Evolutionary conservation across 805 yeast species (phyloP).

Genomic region (Cyberlindnera galapagoensis): DNA sequence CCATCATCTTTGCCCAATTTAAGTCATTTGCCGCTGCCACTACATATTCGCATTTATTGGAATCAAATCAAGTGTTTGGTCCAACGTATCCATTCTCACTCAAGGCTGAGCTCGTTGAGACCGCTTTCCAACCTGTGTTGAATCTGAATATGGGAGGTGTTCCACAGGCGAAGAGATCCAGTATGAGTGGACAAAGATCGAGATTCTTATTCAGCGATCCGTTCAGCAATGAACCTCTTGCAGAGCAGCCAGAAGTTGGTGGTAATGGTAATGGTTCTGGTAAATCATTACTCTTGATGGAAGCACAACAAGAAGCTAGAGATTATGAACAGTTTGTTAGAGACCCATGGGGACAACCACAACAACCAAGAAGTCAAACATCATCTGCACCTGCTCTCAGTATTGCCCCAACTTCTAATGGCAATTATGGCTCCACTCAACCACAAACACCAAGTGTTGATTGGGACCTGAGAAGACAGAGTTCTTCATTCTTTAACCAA

Average conservation of each 20-base stretch:
- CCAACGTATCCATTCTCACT: slow-evolving; percentile 35
- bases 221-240: slow-evolving; percentile 29
- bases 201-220: slow-evolving; percentile 68
- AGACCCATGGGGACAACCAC: slow-evolving; percentile 33
- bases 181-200: slow-evolving; percentile 54
- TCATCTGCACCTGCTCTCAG: slow-evolving; percentile 3
- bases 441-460: slow-evolving; percentile 38
- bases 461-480: slow-evolving; percentile 49
- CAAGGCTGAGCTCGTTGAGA: slow-evolving; percentile 36
- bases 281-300: slow-evolving; percentile 35
- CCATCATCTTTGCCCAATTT: slow-evolving; percentile 39
- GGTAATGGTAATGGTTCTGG: slow-evolving; percentile 31
- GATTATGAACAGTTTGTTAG: slow-evolving; percentile 37
- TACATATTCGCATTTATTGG: slow-evolving; percentile 33
- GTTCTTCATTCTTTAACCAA: slow-evolving; percentile 43
- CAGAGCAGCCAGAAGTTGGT: slow-evolving; percentile 17
- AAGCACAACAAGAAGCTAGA: slow-evolving; percentile 28
- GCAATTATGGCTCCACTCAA: slow-evolving; percentile 22
- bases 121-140: slow-evolving; percentile 13
- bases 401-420: slow-evolving; percentile 7
- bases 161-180: slow-evolving; percentile 42
- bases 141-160: slow-evolving; percentile 18
- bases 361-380: slow-evolving; percentile 6
- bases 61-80: slow-evolving; percentile 43
- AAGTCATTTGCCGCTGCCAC: slow-evolving; percentile 38